Conservation (phyloP, 768 basidiomycete genomes). For the Boletus pseudo-olivaceus region DNA sequence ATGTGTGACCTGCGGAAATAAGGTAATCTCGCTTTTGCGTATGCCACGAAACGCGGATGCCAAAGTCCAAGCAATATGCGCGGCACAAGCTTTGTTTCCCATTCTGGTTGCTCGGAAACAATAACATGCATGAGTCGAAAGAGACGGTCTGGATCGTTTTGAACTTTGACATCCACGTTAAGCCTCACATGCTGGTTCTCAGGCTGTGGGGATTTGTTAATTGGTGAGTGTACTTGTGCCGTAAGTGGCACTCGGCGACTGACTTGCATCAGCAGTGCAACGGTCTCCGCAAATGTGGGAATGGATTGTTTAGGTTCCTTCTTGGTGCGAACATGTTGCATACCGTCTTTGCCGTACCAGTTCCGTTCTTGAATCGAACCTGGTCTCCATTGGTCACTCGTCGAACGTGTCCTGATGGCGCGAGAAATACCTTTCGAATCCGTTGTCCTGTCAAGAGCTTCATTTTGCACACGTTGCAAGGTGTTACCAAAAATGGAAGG, state of each 20-base stretch:
- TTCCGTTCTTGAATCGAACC: slow-evolving; percentile 65
- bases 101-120: slow-evolving; percentile 61
- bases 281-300: slow-evolving; percentile 84
- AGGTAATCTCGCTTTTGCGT: slow-evolving; percentile 72
- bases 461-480: slow-evolving; percentile 21
- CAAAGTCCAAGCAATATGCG: slow-evolving; percentile 80
- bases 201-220: slow-evolving; percentile 40
- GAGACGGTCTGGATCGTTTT: slow-evolving; percentile 85
- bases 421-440: slow-evolving; percentile 53
- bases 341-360: slow-evolving; percentile 69
- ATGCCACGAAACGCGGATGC: slow-evolving; percentile 86
- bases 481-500: slow-evolving; percentile 21
- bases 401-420: slow-evolving; percentile 24
- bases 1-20: slow-evolving; percentile 87
- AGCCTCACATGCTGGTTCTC: slow-evolving; percentile 74
- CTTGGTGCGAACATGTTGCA: slow-evolving; percentile 75
- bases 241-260: slow-evolving; percentile 22
- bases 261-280: slow-evolving; percentile 76
- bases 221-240: slow-evolving; percentile 5
- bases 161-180: slow-evolving; percentile 91
- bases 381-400: slow-evolving; percentile 30
- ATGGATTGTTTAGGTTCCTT: slow-evolving; percentile 83
- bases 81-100: slow-evolving; percentile 75
- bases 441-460: slow-evolving; percentile 79
- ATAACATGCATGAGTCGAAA: slow-evolving; percentile 74